Evolutionary conservation across 768 basidiomycete species (phyloP).

Genomic region (Tylopilus rubrobrunneus): DNA sequence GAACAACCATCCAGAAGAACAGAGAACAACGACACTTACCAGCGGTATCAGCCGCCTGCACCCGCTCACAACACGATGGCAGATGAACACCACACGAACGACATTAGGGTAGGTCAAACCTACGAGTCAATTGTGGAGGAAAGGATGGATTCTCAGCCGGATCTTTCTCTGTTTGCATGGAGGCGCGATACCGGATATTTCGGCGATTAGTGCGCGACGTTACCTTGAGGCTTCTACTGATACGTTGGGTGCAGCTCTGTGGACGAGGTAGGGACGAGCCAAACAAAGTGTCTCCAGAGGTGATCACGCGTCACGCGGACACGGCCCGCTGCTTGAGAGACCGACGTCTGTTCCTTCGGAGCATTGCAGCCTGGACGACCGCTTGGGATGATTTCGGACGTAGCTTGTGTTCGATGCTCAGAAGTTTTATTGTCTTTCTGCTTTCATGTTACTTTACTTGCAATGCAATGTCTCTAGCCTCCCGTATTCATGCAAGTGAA

Average conservation of each 20-base stretch:
- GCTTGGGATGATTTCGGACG: conserved; percentile 5
- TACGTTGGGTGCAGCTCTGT: conserved; percentile 10
- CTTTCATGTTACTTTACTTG: too few species aligned
- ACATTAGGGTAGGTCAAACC: conserved; percentile 4
- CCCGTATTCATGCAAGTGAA: too few species aligned
- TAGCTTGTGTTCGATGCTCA: too few species aligned
- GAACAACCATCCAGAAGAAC: conserved; percentile 11
- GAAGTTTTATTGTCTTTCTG: too few species aligned
- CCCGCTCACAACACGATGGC: background rate
- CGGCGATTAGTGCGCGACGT: conserved; percentile 16
- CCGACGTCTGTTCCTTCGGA: conserved; percentile 9
- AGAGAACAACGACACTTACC: conserved; percentile 10
- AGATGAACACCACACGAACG: conserved; percentile 6
- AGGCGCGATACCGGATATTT: conserved; percentile 18
- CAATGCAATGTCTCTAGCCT: too few species aligned
- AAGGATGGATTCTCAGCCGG: conserved; percentile 10
- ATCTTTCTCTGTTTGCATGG: conserved; percentile 23
- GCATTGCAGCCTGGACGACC: conserved; percentile 15
- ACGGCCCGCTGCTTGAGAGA: conserved; percentile 18
- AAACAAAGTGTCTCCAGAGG: too few species aligned
- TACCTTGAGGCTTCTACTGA: background rate
- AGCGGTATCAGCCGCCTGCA: background rate
- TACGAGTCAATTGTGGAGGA: conserved; percentile 15
- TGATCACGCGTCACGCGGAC: conserved; percentile 5
- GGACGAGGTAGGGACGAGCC: conserved; percentile 15